Evolutionary conservation across 73 alveolate genomes (phyloP), one percentile per base, ranked within the genome.

Genomic region (Paramecium sonneborni): DNA sequence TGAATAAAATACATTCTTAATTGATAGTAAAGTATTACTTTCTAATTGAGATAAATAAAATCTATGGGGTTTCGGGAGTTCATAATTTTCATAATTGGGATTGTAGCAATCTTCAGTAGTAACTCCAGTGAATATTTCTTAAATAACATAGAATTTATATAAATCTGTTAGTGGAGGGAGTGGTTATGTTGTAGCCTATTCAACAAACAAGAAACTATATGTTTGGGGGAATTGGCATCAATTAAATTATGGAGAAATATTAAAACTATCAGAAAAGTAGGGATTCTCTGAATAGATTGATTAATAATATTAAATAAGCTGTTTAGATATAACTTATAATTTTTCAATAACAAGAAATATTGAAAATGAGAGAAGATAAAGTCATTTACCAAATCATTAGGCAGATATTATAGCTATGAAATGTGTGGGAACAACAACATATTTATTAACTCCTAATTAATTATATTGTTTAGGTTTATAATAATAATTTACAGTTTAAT

Each of bases 11-110:
- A 72, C 86, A 72, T 37, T 72, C 35, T 21, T 72, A 5, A 34
- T 72, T 1, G 86, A 72, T 18, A 35, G 86, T 72, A 72, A 72
- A 32, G 34, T 67, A 28, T 62, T 32, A 62, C 15, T 37, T 72
- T 35, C 8, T 35, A 12, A 35, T 20, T n/a, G n/a, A 72, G 86
- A 72, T 34, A 5, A 72, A 21, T 30, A 37, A 9, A 41, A 72
- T 35, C 26, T 72, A 7, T 72, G 86, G 86, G 86, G 58, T 8
- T 72, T 72, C 35, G 86, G 86, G 9, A 30, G 57, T 20, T 72
- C 86, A 15, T 37, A 30, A n/a, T 30, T 21, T 20, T 32, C 58
- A 14, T 35, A 72, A 72, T 35, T 72, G 32, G 86, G 86, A 5
- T 28, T 72, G 11, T 30, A 30, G 32, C 18, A 23, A 15, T 34